Evolutionary conservation across 257 asterid species (phyloP).

Genomic region (Gentiana macrophylla): DNA sequence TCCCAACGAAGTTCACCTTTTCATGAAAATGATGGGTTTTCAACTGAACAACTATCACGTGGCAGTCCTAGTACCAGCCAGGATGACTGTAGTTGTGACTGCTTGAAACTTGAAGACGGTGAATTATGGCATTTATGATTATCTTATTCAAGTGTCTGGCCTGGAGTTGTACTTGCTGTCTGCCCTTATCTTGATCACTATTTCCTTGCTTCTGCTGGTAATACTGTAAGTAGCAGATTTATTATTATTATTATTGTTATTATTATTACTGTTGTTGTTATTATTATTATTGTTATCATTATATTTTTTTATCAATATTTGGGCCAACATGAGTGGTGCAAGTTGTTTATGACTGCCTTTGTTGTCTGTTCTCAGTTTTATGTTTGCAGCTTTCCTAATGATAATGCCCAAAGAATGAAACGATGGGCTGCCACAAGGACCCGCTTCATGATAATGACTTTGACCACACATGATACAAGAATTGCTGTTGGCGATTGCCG

Average conservation of each 20-base stretch:
- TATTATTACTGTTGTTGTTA: too few relatives aligned
- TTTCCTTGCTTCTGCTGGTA: constrained; percentile 85
- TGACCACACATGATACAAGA: constrained; percentile 76
- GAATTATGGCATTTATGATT: constrained; percentile 72
- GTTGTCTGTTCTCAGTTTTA: constrained; percentile 47
- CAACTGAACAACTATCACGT: constrained; percentile 58
- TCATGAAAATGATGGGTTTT: constrained; percentile 31
- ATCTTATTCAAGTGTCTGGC: constrained; percentile 58
- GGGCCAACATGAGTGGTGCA: constrained; percentile 3
- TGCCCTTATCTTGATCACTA: constrained; percentile 78
- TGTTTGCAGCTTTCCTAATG: constrained; percentile 75
- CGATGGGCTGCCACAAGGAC: constrained; percentile 66
- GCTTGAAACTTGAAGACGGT: constrained; percentile 70
- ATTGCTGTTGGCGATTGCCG: constrained; percentile 99
- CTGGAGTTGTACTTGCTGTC: constrained; percentile 82
- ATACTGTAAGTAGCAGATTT: constrained; percentile 55
- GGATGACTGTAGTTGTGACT: constrained; percentile 68
- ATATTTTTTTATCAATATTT: not conserved
- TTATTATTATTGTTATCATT: too few relatives aligned
- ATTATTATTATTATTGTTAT: too few relatives aligned
- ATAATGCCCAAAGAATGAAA: constrained; percentile 57
- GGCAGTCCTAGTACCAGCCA: constrained; percentile 81
- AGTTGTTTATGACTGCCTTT: constrained; percentile 1
- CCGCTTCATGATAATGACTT: constrained; percentile 69
- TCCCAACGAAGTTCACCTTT: constrained; percentile 58